phyloP scores from a whole-genome alignment of 2,329 filamentous ascomycete species.

The Trichoderma sp. region DNA sequence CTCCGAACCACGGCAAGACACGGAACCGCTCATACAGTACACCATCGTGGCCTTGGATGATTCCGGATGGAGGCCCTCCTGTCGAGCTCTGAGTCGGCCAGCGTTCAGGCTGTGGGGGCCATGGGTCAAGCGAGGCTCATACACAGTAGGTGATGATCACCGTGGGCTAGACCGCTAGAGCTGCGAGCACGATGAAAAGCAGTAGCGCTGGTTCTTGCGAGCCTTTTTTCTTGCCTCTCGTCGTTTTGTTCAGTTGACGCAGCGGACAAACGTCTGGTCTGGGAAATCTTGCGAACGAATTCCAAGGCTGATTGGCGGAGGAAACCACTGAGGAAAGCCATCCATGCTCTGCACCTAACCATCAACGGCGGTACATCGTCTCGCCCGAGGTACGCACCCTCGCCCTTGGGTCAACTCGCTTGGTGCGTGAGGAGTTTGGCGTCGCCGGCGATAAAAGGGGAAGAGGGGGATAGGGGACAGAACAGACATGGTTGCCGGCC shows the following conservation, averaged over 20 bases:
- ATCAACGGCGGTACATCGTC: conserved; percentile 18
- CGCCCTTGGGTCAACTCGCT: conserved; percentile 23
- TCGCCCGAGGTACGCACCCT: conserved; percentile 21
- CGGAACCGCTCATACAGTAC: conserved; percentile 13
- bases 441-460: conserved; percentile 18
- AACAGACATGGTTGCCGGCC: conserved; percentile 18
- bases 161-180: conserved; percentile 25
- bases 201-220: background rate
- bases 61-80: conserved; percentile 16
- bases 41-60: conserved; percentile 16
- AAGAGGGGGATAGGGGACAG: conserved; percentile 18
- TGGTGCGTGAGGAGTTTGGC: conserved; percentile 16
- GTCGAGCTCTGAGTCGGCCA: conserved; percentile 21
- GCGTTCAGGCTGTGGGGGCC: conserved; percentile 18
- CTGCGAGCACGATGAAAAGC: conserved; percentile 8
- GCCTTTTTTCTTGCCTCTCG: background rate
- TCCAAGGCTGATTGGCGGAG: background rate
- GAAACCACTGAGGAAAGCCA: background rate
- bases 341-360: background rate
- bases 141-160: conserved; percentile 17
- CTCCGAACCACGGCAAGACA: conserved; percentile 24
- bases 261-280: background rate
- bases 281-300: background rate
- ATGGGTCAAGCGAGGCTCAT: conserved; percentile 27
- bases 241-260: background rate